Conservation (phyloP, 352 stramenopile species). For the Pythium coloratum region DNA sequence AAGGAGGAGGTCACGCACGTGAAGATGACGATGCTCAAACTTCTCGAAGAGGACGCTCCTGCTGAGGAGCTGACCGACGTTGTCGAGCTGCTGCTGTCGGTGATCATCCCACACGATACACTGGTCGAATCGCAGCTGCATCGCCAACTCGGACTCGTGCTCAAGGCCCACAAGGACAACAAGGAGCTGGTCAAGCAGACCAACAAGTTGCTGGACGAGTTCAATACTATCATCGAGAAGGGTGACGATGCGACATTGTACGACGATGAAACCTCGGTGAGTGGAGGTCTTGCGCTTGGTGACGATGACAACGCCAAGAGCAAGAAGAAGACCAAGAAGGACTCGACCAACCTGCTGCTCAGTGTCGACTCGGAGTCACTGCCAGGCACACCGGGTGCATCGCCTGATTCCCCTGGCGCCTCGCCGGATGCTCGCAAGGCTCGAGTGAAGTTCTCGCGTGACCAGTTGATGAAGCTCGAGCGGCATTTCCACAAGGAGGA, state of each 20-base stretch:
- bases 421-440: conserved; percentile 65
- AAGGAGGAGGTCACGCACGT: conserved; percentile 84
- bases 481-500: conserved; percentile 85
- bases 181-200: conserved; percentile 84
- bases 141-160: conserved; percentile 69
- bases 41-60: conserved; percentile 78
- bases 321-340: conserved; percentile 58
- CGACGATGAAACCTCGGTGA: conserved; percentile 14
- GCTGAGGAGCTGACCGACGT: conserved; percentile 80
- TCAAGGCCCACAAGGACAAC: conserved; percentile 85
- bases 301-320: conserved; percentile 43
- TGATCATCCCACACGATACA: conserved; percentile 75
- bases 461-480: conserved; percentile 78
- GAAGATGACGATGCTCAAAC: conserved; percentile 85
- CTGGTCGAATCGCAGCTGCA: conserved; percentile 74
- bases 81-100: conserved; percentile 76
- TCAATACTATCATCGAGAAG: conserved; percentile 71
- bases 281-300: background rate
- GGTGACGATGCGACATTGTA: conserved; percentile 26
- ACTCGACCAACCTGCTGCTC: conserved; percentile 42
- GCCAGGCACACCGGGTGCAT: conserved; percentile 51
- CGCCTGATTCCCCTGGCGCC: conserved; percentile 63
- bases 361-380: conserved; percentile 61
- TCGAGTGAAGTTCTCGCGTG: conserved; percentile 76
- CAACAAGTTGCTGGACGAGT: conserved; percentile 78